These are phyloP conservation scores for Euphorbia corollata DNA, from an alignment of 441 rosid genomes.

Conservation along the genomic window DNA sequence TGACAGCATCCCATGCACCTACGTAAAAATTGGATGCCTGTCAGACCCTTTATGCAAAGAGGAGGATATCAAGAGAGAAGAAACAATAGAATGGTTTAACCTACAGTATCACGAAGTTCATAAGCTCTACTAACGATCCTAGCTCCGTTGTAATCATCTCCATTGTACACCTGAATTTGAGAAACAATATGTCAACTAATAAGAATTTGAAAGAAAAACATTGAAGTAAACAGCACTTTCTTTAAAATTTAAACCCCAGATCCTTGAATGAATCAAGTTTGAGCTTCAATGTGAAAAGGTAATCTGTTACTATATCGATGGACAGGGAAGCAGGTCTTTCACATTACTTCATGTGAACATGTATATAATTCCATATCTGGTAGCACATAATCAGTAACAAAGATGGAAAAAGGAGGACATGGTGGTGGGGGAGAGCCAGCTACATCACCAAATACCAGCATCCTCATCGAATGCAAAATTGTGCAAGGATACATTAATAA, in stretches of 20 bases:
- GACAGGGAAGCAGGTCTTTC: not conserved
- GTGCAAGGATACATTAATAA: not conserved
- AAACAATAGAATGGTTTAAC: conserved; percentile 16
- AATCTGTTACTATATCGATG: not conserved
- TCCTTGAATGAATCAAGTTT: conserved; percentile 2
- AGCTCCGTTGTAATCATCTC: conserved; percentile 92
- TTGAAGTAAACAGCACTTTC: not conserved
- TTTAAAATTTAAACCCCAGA: not conserved
- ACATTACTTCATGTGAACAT: not conserved
- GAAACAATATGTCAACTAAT: not conserved
- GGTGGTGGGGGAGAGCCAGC: not conserved
- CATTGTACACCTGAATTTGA: conserved; percentile 64
- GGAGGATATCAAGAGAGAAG: not conserved
- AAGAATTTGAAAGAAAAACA: not conserved
- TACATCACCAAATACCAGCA: not conserved
- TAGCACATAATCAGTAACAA: not conserved
- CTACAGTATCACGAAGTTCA: conserved; percentile 93
- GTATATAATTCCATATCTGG: not conserved
- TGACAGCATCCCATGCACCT: conserved; percentile 97
- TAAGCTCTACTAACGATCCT: conserved; percentile 89
- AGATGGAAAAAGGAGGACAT: not conserved
- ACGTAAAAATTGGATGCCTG: conserved; percentile 15
- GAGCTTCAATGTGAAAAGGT: not conserved
- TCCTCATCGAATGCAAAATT: not conserved
- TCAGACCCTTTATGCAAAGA: not conserved